These are phyloP conservation scores for Trichophyton simii DNA, from an alignment of 2,329 filamentous ascomycete genomes.

Conservation along the genomic window DNA sequence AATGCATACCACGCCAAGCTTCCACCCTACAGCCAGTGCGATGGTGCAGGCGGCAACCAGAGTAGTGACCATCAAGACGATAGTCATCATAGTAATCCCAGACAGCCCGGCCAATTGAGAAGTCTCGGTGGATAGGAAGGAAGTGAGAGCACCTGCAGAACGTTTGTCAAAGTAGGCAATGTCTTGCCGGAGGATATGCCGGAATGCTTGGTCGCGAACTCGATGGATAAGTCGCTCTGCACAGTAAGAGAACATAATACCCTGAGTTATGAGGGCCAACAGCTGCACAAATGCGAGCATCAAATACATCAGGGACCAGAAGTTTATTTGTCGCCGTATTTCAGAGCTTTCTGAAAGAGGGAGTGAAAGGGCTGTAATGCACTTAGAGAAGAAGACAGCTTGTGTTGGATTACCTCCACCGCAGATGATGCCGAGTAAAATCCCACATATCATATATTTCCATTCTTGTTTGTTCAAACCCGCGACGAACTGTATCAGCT, in stretches of 20 bases:
- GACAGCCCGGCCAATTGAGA: conserved; percentile 69
- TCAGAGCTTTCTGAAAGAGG: conserved; percentile 40
- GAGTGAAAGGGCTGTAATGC: conserved; percentile 59
- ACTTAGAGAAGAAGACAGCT: conserved; percentile 80
- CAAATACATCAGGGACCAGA: conserved; percentile 81
- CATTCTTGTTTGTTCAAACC: conserved; percentile 66
- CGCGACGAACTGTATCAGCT: conserved; percentile 63
- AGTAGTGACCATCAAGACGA: conserved; percentile 68
- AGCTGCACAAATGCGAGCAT: conserved; percentile 68
- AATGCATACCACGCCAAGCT: conserved; percentile 69
- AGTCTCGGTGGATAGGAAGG: conserved; percentile 77
- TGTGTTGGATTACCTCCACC: conserved; percentile 68
- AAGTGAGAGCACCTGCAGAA: conserved; percentile 73
- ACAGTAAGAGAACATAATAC: conserved; percentile 65
- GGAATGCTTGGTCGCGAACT: conserved; percentile 72
- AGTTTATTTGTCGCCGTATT: conserved; percentile 59
- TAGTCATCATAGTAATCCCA: conserved; percentile 72
- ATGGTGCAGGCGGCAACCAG: conserved; percentile 60
- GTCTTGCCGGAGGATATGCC: conserved; percentile 80
- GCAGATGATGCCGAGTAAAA: conserved; percentile 61
- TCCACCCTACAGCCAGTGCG: conserved; percentile 66
- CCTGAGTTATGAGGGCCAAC: conserved; percentile 54
- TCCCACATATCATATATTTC: conserved; percentile 57
- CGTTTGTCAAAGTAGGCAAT: conserved; percentile 91
- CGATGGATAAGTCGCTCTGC: conserved; percentile 74